Evolutionary conservation across 2,329 filamentous ascomycete genomes (phyloP).

Genomic region (Thelonectria discophora): DNA sequence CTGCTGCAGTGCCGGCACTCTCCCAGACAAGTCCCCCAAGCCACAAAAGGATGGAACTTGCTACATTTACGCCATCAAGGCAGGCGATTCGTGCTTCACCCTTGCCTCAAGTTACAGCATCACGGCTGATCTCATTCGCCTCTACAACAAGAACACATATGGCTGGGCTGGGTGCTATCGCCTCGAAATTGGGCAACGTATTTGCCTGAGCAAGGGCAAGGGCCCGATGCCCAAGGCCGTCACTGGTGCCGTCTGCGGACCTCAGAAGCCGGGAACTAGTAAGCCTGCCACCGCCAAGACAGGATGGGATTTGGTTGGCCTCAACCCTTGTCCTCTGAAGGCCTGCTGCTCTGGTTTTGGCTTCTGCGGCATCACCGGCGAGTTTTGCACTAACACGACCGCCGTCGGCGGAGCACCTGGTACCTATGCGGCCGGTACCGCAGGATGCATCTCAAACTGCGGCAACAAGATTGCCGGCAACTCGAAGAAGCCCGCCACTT

Average conservation of each 20-base stretch:
- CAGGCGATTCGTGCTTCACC: conserved; percentile 45
- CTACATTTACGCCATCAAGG: conserved; percentile 43
- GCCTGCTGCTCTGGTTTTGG: conserved; percentile 55
- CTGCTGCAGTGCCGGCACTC: conserved; percentile 49
- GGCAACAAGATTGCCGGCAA: conserved; percentile 46
- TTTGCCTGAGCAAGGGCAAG: conserved; percentile 48
- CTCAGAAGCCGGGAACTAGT: conserved; percentile 43
- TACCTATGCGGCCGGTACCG: conserved; percentile 35
- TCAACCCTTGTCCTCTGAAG: conserved; percentile 59
- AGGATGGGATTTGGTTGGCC: conserved; percentile 41
- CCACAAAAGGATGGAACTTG: conserved; percentile 49
- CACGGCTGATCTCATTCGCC: conserved; percentile 49
- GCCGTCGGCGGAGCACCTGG: conserved; percentile 43
- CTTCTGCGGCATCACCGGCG: conserved; percentile 54
- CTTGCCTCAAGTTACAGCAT: conserved; percentile 47
- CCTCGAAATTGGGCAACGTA: conserved; percentile 39
- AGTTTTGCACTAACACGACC: conserved; percentile 52
- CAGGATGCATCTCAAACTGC: conserved; percentile 47
- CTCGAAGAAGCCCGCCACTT: conserved; percentile 36
- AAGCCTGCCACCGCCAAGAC: conserved; percentile 41
- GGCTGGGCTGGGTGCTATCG: conserved; percentile 48
- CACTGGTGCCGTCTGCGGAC: conserved; percentile 47
- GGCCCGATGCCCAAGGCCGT: conserved; percentile 47
- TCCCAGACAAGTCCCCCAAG: conserved; percentile 47
- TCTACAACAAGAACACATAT: conserved; percentile 51